Conservation (phyloP, 1,284 basidiomycete species). For the Moesziomyces sp. region DNA sequence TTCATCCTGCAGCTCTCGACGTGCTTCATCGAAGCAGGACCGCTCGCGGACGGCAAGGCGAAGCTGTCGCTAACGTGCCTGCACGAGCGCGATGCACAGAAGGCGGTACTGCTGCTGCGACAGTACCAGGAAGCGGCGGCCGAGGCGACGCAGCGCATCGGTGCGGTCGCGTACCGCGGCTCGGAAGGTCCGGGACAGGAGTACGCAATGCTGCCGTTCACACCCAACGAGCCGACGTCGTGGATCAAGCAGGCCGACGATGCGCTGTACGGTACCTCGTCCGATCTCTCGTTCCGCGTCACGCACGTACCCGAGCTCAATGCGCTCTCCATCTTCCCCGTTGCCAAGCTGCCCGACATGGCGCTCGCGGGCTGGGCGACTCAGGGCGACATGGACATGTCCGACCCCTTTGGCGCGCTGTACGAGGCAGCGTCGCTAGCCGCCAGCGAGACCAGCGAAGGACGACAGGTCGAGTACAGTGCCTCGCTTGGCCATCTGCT, state of each 20-base stretch:
- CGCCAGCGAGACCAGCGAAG: neutral
- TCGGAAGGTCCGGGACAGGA: conserved; percentile 4
- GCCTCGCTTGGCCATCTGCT: conserved; percentile 37
- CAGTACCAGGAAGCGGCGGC: conserved; percentile 26
- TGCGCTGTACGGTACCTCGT: conserved; percentile 21
- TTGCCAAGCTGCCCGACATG: conserved; percentile 16
- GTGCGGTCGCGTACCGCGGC: conserved; percentile 24
- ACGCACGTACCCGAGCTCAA: conserved; percentile 26
- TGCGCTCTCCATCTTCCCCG: conserved; percentile 14
- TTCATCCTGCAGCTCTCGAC: conserved; percentile 32
- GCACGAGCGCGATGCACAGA: conserved; percentile 25
- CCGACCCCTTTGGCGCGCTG: conserved; percentile 23
- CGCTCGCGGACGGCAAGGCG: conserved; percentile 21
- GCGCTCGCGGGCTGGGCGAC: conserved; percentile 23
- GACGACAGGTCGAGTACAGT: conserved; percentile 12
- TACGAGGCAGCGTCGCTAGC: neutral
- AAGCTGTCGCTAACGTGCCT: conserved; percentile 24
- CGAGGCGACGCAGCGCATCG: conserved; percentile 21
- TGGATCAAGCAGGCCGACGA: conserved; percentile 43
- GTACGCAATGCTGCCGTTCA: conserved; percentile 45
- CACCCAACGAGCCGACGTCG: conserved; percentile 33
- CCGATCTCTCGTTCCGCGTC: conserved; percentile 33
- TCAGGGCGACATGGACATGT: conserved; percentile 9
- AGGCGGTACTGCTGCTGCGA: conserved; percentile 31
- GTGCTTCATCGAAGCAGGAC: conserved; percentile 40